Evolutionary conservation across 371 early-diverging fungal genomes (phyloP), one percentile per base, ranked within the genome.

Genomic region (Mortierella sp.): DNA sequence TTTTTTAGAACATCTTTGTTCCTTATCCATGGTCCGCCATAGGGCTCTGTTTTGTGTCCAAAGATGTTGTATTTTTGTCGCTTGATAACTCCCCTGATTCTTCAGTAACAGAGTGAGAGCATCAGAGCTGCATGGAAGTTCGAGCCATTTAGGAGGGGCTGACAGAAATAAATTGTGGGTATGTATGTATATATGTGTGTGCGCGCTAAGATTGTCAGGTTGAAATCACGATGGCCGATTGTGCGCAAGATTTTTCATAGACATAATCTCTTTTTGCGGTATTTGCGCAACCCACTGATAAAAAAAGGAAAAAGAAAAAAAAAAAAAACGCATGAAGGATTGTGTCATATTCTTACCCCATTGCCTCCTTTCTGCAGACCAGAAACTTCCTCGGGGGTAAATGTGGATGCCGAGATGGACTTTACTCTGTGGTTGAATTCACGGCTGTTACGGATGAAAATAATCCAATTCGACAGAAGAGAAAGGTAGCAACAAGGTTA

Each of bases 361-460:
- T 92, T 92, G 53, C 92, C 92, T 36, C 90, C 91, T 55, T 86
- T 83, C 63, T 89, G 85, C n/a, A 92, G 70, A 1, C 87, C 85
- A 19, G 87, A 72, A 3, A 90, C 78, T 62, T 92, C 92, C 24
- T 86, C 85, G n/a, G 86, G 83, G 19, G 91, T 87, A 65, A 91
- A 92, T 4, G 83, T 88, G 16, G 92, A 92, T 5, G 91, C 90
- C 16, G 90, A 89, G 62, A 91, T 88, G 15, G 93, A 92, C 60
- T 92, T 92, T 53, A 92, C 89, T 65, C 93, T 83, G 80, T 91
- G 90, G 47, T 88, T 91, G 62, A 92, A 84, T 74, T 91, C 90
- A n/a, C 93, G 90, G 52, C 92, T 91, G 72, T 55, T 55, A 47
- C 58, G 36, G 48, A 43, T 19, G 55, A 2, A 15, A 21, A 48